A percentile compares a stretch with the other conserved stretches of the same genome.
phyloP scores from a whole-genome alignment of 2,329 filamentous ascomycete genomes.

The Colletotrichum eleusines region DNA sequence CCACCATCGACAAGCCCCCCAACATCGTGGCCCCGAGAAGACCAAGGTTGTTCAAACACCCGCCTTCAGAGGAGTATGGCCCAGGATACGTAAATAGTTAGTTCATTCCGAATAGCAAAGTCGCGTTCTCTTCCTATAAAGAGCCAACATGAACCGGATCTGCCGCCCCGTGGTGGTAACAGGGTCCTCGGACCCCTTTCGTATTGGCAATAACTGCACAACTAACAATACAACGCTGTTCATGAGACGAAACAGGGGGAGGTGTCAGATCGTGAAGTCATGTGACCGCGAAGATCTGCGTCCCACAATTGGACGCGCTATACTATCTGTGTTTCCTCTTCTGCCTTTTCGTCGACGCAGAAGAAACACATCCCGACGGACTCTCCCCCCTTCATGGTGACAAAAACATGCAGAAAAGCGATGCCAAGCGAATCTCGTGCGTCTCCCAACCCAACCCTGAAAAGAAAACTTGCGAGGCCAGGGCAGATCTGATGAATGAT shows the following conservation, averaged over 20 bases:
- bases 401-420: conserved; percentile 22
- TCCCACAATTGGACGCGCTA: conserved; percentile 24
- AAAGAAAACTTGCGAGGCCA: not conserved
- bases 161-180: not conserved
- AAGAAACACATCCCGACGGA: not conserved
- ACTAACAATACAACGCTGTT: not conserved
- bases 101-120: not conserved
- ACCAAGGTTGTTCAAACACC: not conserved
- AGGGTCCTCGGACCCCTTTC: not conserved
- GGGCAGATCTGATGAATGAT: not conserved
- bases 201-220: not conserved
- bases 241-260: not conserved
- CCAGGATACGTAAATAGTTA: not conserved
- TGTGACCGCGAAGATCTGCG: conserved; percentile 17
- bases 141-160: not conserved
- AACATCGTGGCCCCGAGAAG: not conserved
- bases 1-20: not conserved
- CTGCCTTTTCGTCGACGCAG: not conserved
- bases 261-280: conserved; percentile 1
- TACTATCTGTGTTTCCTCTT: not conserved
- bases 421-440: conserved; percentile 30
- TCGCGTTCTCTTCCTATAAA: not conserved
- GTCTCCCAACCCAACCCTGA: not conserved
- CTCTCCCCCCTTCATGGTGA: too few relatives aligned
- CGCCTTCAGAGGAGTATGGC: not conserved